Evolutionary conservation across 768 basidiomycete genomes (phyloP).

Genomic region (Megacollybia marginata): DNA sequence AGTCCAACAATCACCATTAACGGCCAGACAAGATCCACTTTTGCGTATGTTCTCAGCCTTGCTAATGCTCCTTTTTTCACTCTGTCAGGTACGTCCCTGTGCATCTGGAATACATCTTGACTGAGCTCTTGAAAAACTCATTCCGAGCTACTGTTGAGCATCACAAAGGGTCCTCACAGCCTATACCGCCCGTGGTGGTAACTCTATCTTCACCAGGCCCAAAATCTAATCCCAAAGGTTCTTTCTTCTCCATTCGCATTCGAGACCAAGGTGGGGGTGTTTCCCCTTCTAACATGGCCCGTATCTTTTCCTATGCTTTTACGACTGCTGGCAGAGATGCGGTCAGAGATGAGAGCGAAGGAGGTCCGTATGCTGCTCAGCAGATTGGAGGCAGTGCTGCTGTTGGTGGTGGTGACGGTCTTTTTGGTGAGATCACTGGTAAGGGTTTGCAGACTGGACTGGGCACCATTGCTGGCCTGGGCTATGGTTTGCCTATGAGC

Average conservation of each 20-base stretch:
- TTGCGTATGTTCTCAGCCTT: constrained; percentile 55
- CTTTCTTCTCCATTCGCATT: constrained; percentile 69
- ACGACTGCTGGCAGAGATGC: constrained; percentile 66
- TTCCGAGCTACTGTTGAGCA: constrained; percentile 86
- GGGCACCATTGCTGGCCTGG: constrained; percentile 86
- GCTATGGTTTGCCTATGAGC: constrained; percentile 84
- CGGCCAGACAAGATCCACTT: constrained; percentile 62
- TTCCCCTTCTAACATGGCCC: constrained; percentile 60
- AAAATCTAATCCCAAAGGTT: constrained; percentile 22
- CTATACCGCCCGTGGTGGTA: constrained; percentile 56
- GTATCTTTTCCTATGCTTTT: constrained; percentile 89
- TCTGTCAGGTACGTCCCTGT: constrained; percentile 71
- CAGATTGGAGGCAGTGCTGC: constrained; percentile 68
- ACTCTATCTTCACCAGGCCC: constrained; percentile 58
- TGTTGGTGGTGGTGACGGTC: constrained; percentile 36
- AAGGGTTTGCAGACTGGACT: constrained; percentile 73
- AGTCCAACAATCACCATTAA: constrained; percentile 64
- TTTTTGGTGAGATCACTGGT: constrained; percentile 74
- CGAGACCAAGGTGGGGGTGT: constrained; percentile 88
- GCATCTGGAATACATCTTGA: constrained; percentile 86
- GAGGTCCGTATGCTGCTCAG: constrained; percentile 75
- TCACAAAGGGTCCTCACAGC: constrained; percentile 30
- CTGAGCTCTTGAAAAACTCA: constrained; percentile 86
- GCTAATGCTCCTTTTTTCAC: constrained; percentile 1
- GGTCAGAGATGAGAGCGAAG: constrained; percentile 33